Percentiles rank a stretch among this genome's conserved stretches.
phyloP scores from a whole-genome alignment of 2,329 filamentous ascomycete species.

The Hypoxylon sp. region DNA sequence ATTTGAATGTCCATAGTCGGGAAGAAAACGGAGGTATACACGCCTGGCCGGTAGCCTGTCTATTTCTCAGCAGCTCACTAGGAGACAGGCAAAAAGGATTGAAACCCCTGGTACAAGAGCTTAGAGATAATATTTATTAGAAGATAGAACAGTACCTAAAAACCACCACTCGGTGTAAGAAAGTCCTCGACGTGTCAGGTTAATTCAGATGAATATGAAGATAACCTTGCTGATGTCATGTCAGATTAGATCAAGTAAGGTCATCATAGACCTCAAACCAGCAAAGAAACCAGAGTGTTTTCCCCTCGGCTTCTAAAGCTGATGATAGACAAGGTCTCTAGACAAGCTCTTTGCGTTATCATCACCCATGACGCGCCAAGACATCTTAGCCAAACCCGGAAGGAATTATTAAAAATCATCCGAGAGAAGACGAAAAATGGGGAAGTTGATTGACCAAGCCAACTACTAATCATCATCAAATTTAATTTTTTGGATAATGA shows the following conservation, averaged over 20 bases:
- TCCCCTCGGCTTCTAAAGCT: slow-evolving; percentile 63
- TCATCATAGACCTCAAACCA: slow-evolving; percentile 57
- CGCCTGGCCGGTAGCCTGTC: slow-evolving; percentile 81
- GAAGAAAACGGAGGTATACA: slow-evolving; percentile 78
- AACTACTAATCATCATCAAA: background rate
- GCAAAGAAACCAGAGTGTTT: slow-evolving; percentile 61
- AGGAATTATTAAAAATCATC: slow-evolving; percentile 7
- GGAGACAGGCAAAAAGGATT: slow-evolving; percentile 66
- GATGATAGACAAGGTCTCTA: slow-evolving; percentile 53
- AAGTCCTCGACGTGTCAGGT: background rate
- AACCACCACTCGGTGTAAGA: slow-evolving; percentile 23
- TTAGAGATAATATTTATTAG: slow-evolving; percentile 52
- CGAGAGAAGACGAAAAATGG: background rate
- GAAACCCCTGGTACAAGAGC: slow-evolving; percentile 54
- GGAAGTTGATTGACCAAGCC: background rate
- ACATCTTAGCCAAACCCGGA: slow-evolving; percentile 9
- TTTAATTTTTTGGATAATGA: background rate
- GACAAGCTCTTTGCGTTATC: slow-evolving; percentile 53
- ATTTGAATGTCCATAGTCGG: slow-evolving; percentile 65
- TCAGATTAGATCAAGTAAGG: slow-evolving; percentile 77
- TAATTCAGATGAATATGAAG: slow-evolving; percentile 10
- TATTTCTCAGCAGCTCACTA: slow-evolving; percentile 65
- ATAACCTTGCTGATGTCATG: slow-evolving; percentile 49
- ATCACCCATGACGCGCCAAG: slow-evolving; percentile 50
- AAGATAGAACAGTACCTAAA: too few relatives aligned